Conservation (phyloP, 345 rosid genomes). For the Linum usitatissimum region DNA sequence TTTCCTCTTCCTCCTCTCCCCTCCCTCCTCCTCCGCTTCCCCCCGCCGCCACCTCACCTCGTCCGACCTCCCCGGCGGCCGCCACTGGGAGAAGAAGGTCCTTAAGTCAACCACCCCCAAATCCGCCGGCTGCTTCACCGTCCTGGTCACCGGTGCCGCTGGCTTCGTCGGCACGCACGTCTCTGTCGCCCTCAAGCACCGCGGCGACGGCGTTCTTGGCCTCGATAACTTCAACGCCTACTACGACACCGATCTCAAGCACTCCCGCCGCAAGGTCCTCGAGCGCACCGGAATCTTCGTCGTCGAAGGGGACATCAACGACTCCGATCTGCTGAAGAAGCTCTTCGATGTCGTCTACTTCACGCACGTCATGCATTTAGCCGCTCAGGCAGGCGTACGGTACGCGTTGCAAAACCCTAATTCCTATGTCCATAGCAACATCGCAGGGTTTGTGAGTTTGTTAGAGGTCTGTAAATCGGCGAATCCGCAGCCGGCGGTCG, state of each 20-base stretch:
- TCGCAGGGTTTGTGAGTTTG: conserved; percentile 53
- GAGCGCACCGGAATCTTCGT: conserved; percentile 44
- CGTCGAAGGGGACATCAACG: conserved; percentile 55
- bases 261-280: conserved; percentile 40
- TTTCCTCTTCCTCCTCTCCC: conserved; percentile 22
- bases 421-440: conserved; percentile 53
- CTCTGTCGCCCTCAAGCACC: conserved; percentile 39
- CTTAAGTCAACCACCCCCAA: conserved; percentile 39
- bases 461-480: conserved; percentile 46
- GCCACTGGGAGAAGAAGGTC: conserved; percentile 41
- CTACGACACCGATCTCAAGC: conserved; percentile 47
- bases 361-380: conserved; percentile 59
- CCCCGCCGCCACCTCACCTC: conserved; percentile 29
- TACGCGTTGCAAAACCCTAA: conserved; percentile 59
- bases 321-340: conserved; percentile 32
- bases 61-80: conserved; percentile 27
- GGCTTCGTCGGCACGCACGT: conserved; percentile 71
- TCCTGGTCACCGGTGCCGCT: conserved; percentile 74
- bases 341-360: conserved; percentile 41
- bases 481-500: conserved; percentile 50
- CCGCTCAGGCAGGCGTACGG: conserved; percentile 61
- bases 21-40: conserved; percentile 19
- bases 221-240: conserved; percentile 64
- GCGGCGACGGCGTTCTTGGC: conserved; percentile 72
- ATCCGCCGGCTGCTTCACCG: conserved; percentile 29